These are phyloP conservation scores for Trametes cingulata DNA, from an alignment of 768 basidiomycete species.

Conservation along the genomic window DNA sequence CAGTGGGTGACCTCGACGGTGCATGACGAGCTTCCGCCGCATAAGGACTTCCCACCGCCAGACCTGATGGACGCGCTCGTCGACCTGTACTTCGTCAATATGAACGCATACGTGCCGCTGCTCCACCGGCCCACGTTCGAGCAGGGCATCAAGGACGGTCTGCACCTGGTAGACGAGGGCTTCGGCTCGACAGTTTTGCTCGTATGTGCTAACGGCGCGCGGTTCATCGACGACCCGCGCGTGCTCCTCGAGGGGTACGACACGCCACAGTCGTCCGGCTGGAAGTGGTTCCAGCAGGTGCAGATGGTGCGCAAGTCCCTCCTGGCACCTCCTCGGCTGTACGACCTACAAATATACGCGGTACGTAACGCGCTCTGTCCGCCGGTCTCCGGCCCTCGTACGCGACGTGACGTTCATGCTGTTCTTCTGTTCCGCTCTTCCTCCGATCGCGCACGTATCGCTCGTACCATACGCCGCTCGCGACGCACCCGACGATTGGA, in stretches of 20 bases:
- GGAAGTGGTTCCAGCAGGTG: conserved; percentile 60
- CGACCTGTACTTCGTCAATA: conserved; percentile 47
- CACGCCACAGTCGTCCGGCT: conserved; percentile 38
- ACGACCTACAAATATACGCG: conserved; percentile 70
- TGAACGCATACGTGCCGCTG: conserved; percentile 46
- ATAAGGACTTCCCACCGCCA: conserved; percentile 34
- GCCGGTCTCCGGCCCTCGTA: background rate
- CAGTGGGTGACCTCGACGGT: conserved; percentile 32
- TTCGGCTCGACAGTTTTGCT: conserved; percentile 51
- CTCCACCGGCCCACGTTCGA: conserved; percentile 52
- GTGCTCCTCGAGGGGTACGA: conserved; percentile 35
- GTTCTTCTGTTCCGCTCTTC: background rate
- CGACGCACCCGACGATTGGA: no score
- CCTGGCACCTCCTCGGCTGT: conserved; percentile 56
- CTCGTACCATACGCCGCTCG: conserved; percentile 31
- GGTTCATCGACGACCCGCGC: conserved; percentile 54
- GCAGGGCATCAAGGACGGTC: conserved; percentile 35
- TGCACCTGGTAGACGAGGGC: conserved; percentile 42
- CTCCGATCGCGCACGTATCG: conserved; percentile 28
- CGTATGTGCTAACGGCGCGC: conserved; percentile 50
- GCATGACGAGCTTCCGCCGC: conserved; percentile 29
- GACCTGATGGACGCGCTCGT: conserved; percentile 45
- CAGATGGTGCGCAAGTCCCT: conserved; percentile 60
- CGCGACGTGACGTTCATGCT: no score
- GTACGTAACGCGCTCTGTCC: conserved; percentile 36